Conservation (phyloP, 208 protist species). For the Wallacemonas sp. region DNA sequence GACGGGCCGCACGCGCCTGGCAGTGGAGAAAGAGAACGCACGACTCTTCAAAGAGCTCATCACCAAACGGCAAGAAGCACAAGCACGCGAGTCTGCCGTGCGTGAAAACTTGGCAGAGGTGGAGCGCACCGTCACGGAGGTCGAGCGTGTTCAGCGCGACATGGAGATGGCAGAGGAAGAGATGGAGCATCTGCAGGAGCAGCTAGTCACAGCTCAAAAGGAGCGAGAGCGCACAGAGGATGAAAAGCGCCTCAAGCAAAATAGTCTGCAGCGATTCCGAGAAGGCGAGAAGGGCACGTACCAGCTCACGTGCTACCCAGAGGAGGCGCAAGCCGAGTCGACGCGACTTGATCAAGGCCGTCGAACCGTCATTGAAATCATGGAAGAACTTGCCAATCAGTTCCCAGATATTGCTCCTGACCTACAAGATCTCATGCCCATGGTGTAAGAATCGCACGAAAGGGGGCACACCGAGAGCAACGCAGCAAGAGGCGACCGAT, state of each 20-base stretch:
- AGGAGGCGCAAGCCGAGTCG: constrained; percentile 49
- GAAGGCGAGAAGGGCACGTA: constrained; percentile 85
- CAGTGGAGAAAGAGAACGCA: constrained; percentile 86
- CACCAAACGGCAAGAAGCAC: constrained; percentile 82
- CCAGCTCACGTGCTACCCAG: constrained; percentile 70
- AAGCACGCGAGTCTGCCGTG: constrained; percentile 73
- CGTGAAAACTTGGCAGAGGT: constrained; percentile 83
- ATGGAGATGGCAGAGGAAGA: constrained; percentile 68
- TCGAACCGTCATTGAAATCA: constrained; percentile 57
- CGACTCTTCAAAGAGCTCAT: constrained; percentile 89
- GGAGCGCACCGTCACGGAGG: constrained; percentile 72
- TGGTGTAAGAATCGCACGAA: constrained; percentile 22
- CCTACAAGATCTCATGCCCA: constrained; percentile 60
- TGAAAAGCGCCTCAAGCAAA: constrained; percentile 78
- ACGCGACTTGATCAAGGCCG: constrained; percentile 65
- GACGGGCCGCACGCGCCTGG: constrained; percentile 60
- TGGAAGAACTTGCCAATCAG: constrained; percentile 67
- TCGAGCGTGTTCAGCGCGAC: constrained; percentile 74
- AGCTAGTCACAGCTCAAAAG: constrained; percentile 52
- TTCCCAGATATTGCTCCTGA: constrained; percentile 76
- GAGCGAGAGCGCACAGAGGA: constrained; percentile 73
- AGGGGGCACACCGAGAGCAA: too few species aligned
- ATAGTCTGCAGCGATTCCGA: constrained; percentile 77
- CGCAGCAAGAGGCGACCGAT: too few species aligned
- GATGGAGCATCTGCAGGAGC: constrained; percentile 66